Evolutionary conservation across 1,139 yeast genomes (phyloP).

Genomic region (Blastobotrys elegans): DNA sequence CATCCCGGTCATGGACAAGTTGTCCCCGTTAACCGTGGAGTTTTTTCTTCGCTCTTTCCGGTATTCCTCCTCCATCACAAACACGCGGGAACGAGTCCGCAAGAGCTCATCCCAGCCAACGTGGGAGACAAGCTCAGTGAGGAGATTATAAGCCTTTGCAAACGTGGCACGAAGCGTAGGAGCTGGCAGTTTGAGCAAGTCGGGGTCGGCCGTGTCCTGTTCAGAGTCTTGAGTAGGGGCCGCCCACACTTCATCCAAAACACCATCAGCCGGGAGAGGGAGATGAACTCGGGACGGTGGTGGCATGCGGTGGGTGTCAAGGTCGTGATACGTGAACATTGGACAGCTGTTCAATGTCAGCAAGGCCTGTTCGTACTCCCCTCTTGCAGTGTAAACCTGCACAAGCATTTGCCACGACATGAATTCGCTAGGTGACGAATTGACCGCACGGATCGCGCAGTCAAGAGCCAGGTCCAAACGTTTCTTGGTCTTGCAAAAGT

Average conservation of each 20-base stretch:
- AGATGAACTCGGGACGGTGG: slow-evolving; percentile 65
- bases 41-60: slow-evolving; percentile 32
- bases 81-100: slow-evolving; percentile 72
- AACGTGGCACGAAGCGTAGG: slow-evolving; percentile 74
- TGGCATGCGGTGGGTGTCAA: slow-evolving; percentile 48
- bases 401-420: slow-evolving; percentile 77
- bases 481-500: slow-evolving; percentile 61
- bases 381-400: slow-evolving; percentile 61
- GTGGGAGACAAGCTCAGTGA: slow-evolving; percentile 61
- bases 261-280: slow-evolving; percentile 77
- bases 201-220: slow-evolving; percentile 57
- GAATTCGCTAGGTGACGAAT: slow-evolving; percentile 80
- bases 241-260: slow-evolving; percentile 48
- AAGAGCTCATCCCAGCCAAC: slow-evolving; percentile 91
- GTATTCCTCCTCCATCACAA: slow-evolving; percentile 94
- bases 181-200: slow-evolving; percentile 67
- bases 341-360: slow-evolving; percentile 87
- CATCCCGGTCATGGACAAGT: slow-evolving; percentile 3
- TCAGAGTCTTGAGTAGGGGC: slow-evolving; percentile 20
- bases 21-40: slow-evolving; percentile 6
- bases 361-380: slow-evolving; percentile 72
- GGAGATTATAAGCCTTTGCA: slow-evolving; percentile 69
- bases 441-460: slow-evolving; percentile 69
- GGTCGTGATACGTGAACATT: slow-evolving; percentile 70
- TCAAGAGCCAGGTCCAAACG: slow-evolving; percentile 68